Conservation (phyloP, 2,329 filamentous ascomycete species). For the Aspergillus oerlinghausenensis region DNA sequence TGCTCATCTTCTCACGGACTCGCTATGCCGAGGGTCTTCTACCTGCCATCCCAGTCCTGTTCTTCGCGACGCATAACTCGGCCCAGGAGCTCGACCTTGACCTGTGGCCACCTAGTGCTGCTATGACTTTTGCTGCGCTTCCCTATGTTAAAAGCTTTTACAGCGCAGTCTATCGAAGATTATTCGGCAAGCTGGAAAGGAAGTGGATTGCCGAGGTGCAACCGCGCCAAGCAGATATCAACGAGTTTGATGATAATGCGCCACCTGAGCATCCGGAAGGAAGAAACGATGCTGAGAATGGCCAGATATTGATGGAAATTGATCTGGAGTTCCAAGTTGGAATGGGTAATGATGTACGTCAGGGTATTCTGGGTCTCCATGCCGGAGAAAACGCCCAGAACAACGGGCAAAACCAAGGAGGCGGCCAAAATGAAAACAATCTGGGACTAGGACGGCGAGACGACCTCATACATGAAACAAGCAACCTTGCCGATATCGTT, state of each 20-base stretch:
- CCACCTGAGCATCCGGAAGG: slow-evolving; percentile 32
- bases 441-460: slow-evolving; percentile 38
- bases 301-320: slow-evolving; percentile 45
- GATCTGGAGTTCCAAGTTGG: slow-evolving; percentile 50
- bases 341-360: slow-evolving; percentile 41
- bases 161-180: slow-evolving; percentile 56
- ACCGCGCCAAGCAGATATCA: slow-evolving; percentile 47
- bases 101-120: slow-evolving; percentile 63
- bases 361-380: slow-evolving; percentile 23
- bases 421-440: slow-evolving; percentile 18
- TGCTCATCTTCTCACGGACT: slow-evolving; percentile 64
- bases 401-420: slow-evolving; percentile 20
- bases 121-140: slow-evolving; percentile 61
- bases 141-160: slow-evolving; percentile 64
- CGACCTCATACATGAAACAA: slow-evolving; percentile 50
- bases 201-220: slow-evolving; percentile 61
- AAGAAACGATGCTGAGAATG: slow-evolving; percentile 31
- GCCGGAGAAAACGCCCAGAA: slow-evolving; percentile 21
- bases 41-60: slow-evolving; percentile 57
- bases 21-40: slow-evolving; percentile 59
- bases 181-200: slow-evolving; percentile 55
- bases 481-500: slow-evolving; percentile 55
- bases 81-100: slow-evolving; percentile 47
- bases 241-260: slow-evolving; percentile 29
- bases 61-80: slow-evolving; percentile 47